Evolutionary conservation across 805 yeast genomes (phyloP).

Genomic region (Sugiyamaella marilandica): DNA sequence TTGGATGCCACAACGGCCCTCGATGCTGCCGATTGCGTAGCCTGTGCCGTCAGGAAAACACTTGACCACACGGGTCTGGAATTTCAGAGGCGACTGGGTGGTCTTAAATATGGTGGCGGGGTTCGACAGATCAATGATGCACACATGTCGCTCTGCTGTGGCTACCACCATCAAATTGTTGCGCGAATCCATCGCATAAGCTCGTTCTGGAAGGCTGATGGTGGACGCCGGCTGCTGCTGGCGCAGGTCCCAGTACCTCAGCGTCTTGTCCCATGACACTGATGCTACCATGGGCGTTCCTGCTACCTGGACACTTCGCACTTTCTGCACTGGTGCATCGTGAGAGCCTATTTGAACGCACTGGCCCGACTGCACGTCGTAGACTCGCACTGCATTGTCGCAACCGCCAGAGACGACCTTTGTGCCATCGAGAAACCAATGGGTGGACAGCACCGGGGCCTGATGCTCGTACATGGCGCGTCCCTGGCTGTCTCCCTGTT

Average conservation of each 20-base stretch:
- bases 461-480: constrained; percentile 86
- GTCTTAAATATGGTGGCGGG: constrained; percentile 81
- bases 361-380: constrained; percentile 79
- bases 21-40: constrained; percentile 86
- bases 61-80: constrained; percentile 77
- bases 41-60: constrained; percentile 94
- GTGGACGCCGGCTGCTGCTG: constrained; percentile 72
- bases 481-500: constrained; percentile 74
- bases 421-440: constrained; percentile 85
- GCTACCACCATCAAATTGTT: constrained; percentile 86
- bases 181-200: constrained; percentile 79
- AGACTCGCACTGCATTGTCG: constrained; percentile 80
- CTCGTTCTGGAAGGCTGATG: constrained; percentile 81
- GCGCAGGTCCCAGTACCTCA: constrained; percentile 93
- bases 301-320: constrained; percentile 77
- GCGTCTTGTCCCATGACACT: constrained; percentile 95
- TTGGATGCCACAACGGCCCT: constrained; percentile 93
- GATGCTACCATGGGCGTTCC: constrained; percentile 76
- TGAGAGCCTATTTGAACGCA: constrained; percentile 81
- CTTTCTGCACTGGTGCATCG: constrained; percentile 69
- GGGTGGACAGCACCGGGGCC: constrained; percentile 75
- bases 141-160: constrained; percentile 83
- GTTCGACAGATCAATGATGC: constrained; percentile 64
- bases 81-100: constrained; percentile 71
- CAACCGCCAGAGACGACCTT: constrained; percentile 86